Evolutionary conservation across 306 rosid genomes (phyloP).

Genomic region (Gastrolobium bilobum): DNA sequence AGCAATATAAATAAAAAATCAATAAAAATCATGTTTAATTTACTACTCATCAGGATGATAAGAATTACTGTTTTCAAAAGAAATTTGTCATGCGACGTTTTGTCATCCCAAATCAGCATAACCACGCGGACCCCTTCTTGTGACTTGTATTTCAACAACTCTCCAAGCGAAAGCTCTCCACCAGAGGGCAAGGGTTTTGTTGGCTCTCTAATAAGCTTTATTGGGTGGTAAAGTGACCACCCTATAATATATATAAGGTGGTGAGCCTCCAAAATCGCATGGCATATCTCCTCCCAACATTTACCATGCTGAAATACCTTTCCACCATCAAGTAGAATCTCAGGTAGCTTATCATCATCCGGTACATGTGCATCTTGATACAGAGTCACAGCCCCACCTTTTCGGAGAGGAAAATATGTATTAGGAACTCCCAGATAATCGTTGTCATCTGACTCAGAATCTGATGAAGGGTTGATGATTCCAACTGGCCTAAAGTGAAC

Average conservation of each 20-base stretch:
- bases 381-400: conserved; percentile 72
- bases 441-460: conserved; percentile 33
- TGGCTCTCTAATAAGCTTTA: conserved; percentile 76
- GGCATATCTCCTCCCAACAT: conserved; percentile 86
- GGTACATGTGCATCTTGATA: conserved; percentile 85
- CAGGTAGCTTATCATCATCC: conserved; percentile 56
- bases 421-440: conserved; percentile 59
- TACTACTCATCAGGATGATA: conserved; percentile 11
- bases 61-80: conserved; percentile 71
- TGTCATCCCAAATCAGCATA: conserved; percentile 79
- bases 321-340: conserved; percentile 66
- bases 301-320: conserved; percentile 53
- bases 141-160: conserved; percentile 75
- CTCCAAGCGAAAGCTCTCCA: conserved; percentile 80
- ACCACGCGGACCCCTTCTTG: conserved; percentile 78
- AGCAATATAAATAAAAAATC: neutral
- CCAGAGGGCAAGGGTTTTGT: conserved; percentile 68
- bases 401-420: conserved; percentile 72
- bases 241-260: conserved; percentile 70
- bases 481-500: conserved; percentile 58
- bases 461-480: conserved; percentile 35
- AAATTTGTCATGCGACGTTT: conserved; percentile 78
- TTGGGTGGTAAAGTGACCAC: conserved; percentile 72
- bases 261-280: conserved; percentile 80
- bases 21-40: conserved; percentile 9